Percentiles rank a stretch among this genome's conserved stretches.
Conservation (phyloP, 2,329 filamentous ascomycete species). For the Beauveria varroae region DNA sequence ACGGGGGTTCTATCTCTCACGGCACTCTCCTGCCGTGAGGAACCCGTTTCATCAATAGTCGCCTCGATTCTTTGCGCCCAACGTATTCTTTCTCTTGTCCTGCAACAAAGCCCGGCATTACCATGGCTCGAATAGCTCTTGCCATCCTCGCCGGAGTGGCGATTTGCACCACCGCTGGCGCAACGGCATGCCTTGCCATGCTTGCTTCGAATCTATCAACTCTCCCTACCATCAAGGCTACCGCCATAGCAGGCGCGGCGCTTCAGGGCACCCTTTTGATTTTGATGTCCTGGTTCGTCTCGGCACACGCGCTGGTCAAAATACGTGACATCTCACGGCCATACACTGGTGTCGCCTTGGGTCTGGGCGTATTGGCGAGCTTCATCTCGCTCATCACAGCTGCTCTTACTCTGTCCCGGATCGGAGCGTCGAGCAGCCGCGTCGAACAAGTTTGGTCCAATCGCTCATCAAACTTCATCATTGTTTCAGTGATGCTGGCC, state of each 20-base stretch:
- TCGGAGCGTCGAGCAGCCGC: conserved; percentile 27
- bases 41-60: neutral
- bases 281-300: conserved; percentile 5
- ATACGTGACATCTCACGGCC: conserved; percentile 19
- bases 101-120: neutral
- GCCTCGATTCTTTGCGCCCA: neutral
- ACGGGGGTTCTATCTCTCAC: neutral
- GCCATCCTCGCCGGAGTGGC: neutral
- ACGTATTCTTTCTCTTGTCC: neutral
- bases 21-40: conserved; percentile 9
- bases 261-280: conserved; percentile 26
- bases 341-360: conserved; percentile 20
- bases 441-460: conserved; percentile 13
- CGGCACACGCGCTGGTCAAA: conserved; percentile 4
- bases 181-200: neutral
- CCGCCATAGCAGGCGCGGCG: conserved; percentile 31
- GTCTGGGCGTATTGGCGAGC: conserved; percentile 30
- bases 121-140: conserved; percentile 2
- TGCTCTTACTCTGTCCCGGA: conserved; percentile 34
- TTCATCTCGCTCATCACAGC: conserved; percentile 38
- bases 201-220: neutral
- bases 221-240: conserved; percentile 5
- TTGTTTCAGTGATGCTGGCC: conserved; percentile 36
- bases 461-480: conserved; percentile 32
- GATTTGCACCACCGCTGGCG: conserved; percentile 7